Base-by-base conservation (phyloP, 2,329 filamentous ascomycete species). In the Cladophialophora bantiana region DNA sequence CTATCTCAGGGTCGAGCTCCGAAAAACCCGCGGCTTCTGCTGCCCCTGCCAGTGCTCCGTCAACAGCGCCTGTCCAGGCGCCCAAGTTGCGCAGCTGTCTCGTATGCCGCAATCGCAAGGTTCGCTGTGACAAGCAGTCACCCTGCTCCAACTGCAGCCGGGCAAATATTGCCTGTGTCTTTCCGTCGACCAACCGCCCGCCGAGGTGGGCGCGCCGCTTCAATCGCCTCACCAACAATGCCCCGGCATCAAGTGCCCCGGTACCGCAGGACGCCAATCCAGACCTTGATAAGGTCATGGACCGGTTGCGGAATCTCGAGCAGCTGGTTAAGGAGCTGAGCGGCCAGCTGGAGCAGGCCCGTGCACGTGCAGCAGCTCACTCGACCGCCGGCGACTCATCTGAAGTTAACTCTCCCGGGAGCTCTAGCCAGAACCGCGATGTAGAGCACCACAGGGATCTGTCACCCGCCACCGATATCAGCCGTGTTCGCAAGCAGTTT, bases 121-220 rank as follows among this genome's bases (percentile, higher is more conserved):
- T 83, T 10, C 78, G 80, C 57, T 83, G 81, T 70, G 81, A 83
- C 69, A 83, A 83, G 72, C 75, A 77, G 52, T 54, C 76, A 36
- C 77, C 78, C 9, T 83, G 81, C 71, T 80, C 79, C 31, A 83
- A 83, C 68, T 83, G 81, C 67, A 71, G 75, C 36, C 82, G 79
- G 70, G 78, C 78, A 0, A 78, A 84, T 53, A 86, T 86, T 68
- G 85, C 88, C 64, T 89, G 87, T 74, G 73, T 88, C 26, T 89
- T 86, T 71, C 87, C 87, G 5, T 82, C 84, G 4, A 85, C 86
- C 2, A 86, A 86, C 5, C 79, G 87, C 67, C 86, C 86, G 10
- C 86, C 86, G 36, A 80, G 87, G 64, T 86, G 85, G 83, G 83
- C 84, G 45, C 82, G 84, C 20, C 84, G 84, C 40, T 77, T 85